Conservation (phyloP, 2,329 filamentous ascomycete species). For the Colletotrichum australisinense region DNA sequence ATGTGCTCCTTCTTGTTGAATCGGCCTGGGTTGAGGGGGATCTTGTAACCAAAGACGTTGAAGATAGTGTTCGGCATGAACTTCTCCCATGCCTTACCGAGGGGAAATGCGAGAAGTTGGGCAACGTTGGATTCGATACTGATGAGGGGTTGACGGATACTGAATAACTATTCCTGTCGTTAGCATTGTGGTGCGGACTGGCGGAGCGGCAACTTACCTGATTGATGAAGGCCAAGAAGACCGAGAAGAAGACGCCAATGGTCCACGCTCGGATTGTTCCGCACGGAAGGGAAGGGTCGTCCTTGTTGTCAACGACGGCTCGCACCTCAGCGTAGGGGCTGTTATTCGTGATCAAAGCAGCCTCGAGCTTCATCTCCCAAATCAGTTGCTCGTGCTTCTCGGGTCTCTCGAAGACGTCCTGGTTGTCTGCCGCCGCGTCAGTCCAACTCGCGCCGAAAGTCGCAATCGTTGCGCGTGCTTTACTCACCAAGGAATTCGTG, state of each 20-base stretch:
- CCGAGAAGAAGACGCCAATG: conserved; percentile 63
- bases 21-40: conserved; percentile 65
- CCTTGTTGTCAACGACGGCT: conserved; percentile 67
- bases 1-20: conserved; percentile 72
- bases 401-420: conserved; percentile 50
- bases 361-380: conserved; percentile 66
- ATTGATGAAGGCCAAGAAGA: conserved; percentile 63
- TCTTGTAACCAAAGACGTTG: conserved; percentile 56
- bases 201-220: conserved; percentile 44
- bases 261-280: conserved; percentile 67
- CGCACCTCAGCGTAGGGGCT: conserved; percentile 69
- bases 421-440: conserved; percentile 36
- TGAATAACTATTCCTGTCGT: conserved; percentile 54
- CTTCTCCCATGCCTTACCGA: conserved; percentile 63
- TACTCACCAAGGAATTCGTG: conserved; percentile 53
- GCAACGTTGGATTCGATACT: conserved; percentile 66
- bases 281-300: conserved; percentile 59
- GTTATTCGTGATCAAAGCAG: conserved; percentile 64
- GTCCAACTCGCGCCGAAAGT: conserved; percentile 8
- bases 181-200: background rate
- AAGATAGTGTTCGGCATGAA: conserved; percentile 63
- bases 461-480: conserved; percentile 40
- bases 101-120: conserved; percentile 66
- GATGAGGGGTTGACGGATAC: conserved; percentile 66
- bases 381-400: conserved; percentile 61